phyloP scores from a whole-genome alignment of 2,329 filamentous ascomycete species.

The Calonectria leucothoes region DNA sequence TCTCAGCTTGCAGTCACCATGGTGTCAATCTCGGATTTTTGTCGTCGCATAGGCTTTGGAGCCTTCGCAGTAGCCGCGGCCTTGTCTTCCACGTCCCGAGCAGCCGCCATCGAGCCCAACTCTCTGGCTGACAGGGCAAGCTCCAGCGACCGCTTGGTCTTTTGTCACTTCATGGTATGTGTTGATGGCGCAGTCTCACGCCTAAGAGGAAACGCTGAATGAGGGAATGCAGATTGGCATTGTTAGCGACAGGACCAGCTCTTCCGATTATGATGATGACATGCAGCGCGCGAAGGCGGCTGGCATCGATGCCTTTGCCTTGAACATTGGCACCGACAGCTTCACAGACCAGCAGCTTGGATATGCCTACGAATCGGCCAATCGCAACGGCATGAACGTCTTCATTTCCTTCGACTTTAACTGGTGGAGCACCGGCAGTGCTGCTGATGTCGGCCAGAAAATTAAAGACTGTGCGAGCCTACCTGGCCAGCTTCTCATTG shows the following conservation, averaged over 20 bases:
- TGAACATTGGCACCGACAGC: conserved; percentile 60
- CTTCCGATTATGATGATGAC: conserved; percentile 59
- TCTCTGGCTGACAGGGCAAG: conserved; percentile 22
- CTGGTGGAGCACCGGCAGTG: conserved; percentile 53
- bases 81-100: conserved; percentile 1
- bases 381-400: conserved; percentile 60
- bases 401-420: conserved; percentile 70
- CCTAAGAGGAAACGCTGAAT: background rate
- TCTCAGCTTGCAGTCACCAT: background rate
- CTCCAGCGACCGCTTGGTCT: conserved; percentile 29
- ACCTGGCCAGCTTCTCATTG: conserved; percentile 60
- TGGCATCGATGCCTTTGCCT: conserved; percentile 61
- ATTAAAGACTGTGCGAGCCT: conserved; percentile 57
- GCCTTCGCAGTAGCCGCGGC: conserved; percentile 2
- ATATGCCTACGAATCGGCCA: conserved; percentile 62
- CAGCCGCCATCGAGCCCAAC: conserved; percentile 17
- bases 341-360: conserved; percentile 59
- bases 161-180: conserved; percentile 33
- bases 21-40: conserved; percentile 17
- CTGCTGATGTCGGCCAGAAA: conserved; percentile 55
- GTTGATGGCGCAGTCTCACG: fast-evolving
- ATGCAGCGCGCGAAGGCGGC: conserved; percentile 57
- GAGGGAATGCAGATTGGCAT: conserved; percentile 53
- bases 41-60: conserved; percentile 21
- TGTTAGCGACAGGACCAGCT: conserved; percentile 53